Conservation (phyloP, 768 basidiomycete genomes). For the Xerocomus potaroensis region DNA sequence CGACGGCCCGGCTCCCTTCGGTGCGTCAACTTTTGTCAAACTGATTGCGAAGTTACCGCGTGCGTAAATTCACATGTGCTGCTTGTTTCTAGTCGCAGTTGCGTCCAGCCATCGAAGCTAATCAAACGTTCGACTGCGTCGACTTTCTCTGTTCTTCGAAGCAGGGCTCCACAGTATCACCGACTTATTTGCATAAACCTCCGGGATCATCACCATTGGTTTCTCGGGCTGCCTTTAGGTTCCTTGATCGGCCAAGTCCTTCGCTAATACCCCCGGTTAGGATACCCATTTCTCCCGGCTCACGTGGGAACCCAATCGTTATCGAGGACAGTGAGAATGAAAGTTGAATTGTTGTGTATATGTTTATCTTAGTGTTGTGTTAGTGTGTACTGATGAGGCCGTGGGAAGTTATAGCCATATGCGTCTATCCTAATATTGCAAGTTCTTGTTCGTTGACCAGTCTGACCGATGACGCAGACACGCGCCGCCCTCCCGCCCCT, state of each 20-base stretch:
- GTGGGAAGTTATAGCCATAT: not conserved
- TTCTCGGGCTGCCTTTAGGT: not conserved
- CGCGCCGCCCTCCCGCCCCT: constrained; percentile 17
- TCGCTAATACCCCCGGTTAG: constrained; percentile 2
- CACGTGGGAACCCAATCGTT: constrained; percentile 21
- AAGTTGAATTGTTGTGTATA: not conserved
- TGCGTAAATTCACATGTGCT: not conserved
- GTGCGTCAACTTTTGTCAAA: too few relatives aligned
- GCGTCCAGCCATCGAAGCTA: not conserved
- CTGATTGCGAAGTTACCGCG: too few relatives aligned
- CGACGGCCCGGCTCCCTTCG: not conserved
- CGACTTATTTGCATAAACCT: not conserved
- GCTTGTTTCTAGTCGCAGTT: constrained; percentile 7
- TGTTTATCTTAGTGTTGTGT: not conserved
- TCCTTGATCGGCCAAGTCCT: constrained; percentile 3
- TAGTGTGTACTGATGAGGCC: not conserved
- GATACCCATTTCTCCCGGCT: constrained; percentile 8
- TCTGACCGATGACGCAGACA: constrained; percentile 17
- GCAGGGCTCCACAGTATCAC: constrained; percentile 1
- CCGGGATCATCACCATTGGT: not conserved
- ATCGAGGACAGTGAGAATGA: constrained; percentile 21
- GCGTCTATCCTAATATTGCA: too few relatives aligned
- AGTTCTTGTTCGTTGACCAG: not conserved
- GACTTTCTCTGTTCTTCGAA: constrained; percentile 1
- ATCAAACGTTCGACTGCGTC: not conserved